phyloP scores from a whole-genome alignment of 73 alveolate species.

The Paramecium caudatum region DNA sequence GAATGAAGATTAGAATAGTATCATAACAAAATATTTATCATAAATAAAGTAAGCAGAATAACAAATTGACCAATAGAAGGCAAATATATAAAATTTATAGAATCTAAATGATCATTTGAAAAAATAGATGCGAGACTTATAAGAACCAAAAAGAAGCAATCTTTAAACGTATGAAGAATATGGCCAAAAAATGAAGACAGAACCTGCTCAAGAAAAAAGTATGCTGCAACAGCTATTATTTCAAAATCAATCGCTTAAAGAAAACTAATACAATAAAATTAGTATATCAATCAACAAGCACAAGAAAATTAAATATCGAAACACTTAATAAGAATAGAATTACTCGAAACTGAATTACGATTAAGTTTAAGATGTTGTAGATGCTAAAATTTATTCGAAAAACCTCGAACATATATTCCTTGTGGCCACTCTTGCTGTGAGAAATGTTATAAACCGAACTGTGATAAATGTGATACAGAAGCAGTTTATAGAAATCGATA shows the following conservation, averaged over 20 bases:
- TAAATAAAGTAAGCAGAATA: background rate
- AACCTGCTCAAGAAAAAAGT: background rate
- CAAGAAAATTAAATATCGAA: slow-evolving; percentile 47
- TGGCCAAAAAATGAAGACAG: background rate
- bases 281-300: background rate
- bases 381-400: slow-evolving; percentile 41
- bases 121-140: background rate
- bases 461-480: slow-evolving; percentile 50
- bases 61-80: background rate
- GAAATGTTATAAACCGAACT: slow-evolving; percentile 36
- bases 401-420: slow-evolving; percentile 57
- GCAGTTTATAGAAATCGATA: slow-evolving; percentile 44
- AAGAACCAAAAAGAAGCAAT: background rate
- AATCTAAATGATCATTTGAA: background rate
- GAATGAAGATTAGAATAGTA: background rate
- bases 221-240: background rate
- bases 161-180: background rate
- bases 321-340: slow-evolving; percentile 35
- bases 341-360: slow-evolving; percentile 6
- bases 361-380: slow-evolving; percentile 62
- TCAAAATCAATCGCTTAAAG: slow-evolving; percentile 28
- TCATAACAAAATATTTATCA: background rate
- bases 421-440: slow-evolving; percentile 65
- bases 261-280: slow-evolving; percentile 16
- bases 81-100: background rate